Evolutionary conservation across 75 land plant genomes (phyloP).

Genomic region (Pinus albicaulis): DNA sequence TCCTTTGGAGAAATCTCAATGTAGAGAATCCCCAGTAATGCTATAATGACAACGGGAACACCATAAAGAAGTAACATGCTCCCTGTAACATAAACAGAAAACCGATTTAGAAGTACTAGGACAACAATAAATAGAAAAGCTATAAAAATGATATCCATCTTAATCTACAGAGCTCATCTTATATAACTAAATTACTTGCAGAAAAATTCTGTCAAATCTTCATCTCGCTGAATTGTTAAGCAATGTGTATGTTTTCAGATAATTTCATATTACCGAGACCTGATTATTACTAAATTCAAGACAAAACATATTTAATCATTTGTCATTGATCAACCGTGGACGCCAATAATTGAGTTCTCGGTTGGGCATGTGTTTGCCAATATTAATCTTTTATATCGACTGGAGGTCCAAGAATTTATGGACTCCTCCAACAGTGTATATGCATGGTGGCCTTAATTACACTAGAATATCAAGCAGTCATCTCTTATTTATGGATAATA

Average conservation of each 20-base stretch:
- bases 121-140: not conserved
- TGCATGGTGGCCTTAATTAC: not conserved
- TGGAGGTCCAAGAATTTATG: not conserved
- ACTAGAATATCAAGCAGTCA: not conserved
- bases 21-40: conserved; percentile 38
- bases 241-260: not conserved
- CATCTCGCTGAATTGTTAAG: no score
- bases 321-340: not conserved
- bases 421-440: not conserved
- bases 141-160: not conserved
- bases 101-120: not conserved
- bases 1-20: conserved; percentile 33
- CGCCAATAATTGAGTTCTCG: not conserved
- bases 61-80: conserved; percentile 46
- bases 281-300: not conserved
- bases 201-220: not conserved
- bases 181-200: not conserved
- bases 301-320: not conserved
- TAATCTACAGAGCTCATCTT: not conserved
- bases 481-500: no score
- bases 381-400: not conserved
- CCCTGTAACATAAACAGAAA: conserved; percentile 25
- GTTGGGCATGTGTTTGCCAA: not conserved
- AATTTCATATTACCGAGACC: not conserved
- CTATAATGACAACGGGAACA: conserved; percentile 43